Conservation (phyloP, 2,329 filamentous ascomycete species). For the Aspergillus neotritici region DNA sequence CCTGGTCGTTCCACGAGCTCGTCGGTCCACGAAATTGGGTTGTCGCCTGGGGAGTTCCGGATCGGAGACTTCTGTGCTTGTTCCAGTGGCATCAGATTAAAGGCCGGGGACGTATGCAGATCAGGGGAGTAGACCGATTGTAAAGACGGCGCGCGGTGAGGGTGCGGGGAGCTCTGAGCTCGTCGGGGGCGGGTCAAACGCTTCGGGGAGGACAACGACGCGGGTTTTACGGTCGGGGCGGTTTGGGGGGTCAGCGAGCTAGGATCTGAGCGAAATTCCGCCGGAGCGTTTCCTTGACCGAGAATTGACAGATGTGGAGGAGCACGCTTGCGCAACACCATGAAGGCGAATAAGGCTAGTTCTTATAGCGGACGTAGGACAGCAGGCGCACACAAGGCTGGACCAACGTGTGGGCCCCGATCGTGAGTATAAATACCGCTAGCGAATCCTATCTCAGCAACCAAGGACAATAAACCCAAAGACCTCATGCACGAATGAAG, state of each 20-base stretch:
- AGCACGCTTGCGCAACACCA: constrained; percentile 37
- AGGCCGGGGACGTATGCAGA: constrained; percentile 34
- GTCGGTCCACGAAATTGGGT: constrained; percentile 30
- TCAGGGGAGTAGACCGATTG: constrained; percentile 35
- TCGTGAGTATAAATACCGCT: too few relatives aligned
- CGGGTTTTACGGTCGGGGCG: constrained; percentile 26
- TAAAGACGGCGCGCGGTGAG: constrained; percentile 21
- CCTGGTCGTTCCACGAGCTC: constrained; percentile 21
- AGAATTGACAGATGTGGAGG: constrained; percentile 33
- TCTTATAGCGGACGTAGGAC: constrained; percentile 4
- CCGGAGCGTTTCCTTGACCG: constrained; percentile 22
- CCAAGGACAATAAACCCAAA: too few relatives aligned
- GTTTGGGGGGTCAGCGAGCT: constrained; percentile 33
- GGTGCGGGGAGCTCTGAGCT: constrained; percentile 25
- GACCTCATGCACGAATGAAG: too few relatives aligned
- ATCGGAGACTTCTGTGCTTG: constrained; percentile 34
- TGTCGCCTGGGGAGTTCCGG: constrained; percentile 23
- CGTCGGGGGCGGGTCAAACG: constrained; percentile 23
- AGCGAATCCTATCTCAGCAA: too few relatives aligned
- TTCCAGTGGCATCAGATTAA: constrained; percentile 35
- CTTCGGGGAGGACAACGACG: constrained; percentile 24
- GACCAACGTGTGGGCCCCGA: constrained; percentile 7
- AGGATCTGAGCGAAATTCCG: constrained; percentile 16
- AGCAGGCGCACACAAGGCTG: constrained; percentile 9
- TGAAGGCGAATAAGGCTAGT: constrained; percentile 21